Evolutionary conservation across 2,329 filamentous ascomycete genomes (phyloP).

Genomic region (Verticillium zaregamsianum): DNA sequence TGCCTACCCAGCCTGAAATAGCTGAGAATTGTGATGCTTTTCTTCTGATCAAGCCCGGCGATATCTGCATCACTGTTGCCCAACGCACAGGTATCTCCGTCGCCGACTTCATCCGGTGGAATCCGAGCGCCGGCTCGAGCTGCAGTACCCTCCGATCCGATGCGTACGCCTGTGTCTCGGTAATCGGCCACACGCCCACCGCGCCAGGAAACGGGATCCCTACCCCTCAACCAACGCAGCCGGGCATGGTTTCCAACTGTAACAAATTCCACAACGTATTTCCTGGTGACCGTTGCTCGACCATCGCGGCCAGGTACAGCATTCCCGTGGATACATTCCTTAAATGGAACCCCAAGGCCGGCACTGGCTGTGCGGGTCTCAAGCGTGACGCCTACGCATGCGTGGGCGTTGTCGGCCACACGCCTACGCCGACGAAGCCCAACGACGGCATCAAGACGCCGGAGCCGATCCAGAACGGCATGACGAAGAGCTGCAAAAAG

Average conservation of each 20-base stretch:
- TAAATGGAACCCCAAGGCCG: slow-evolving; percentile 9
- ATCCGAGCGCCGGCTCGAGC: slow-evolving; percentile 8
- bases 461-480: slow-evolving; percentile 8
- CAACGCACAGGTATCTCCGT: slow-evolving; percentile 15
- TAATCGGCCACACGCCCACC: slow-evolving; percentile 8
- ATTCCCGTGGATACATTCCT: slow-evolving; percentile 15
- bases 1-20: slow-evolving; percentile 22
- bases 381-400: slow-evolving; percentile 9
- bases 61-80: slow-evolving; percentile 20
- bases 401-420: slow-evolving; percentile 3
- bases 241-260: slow-evolving; percentile 7
- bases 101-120: slow-evolving; percentile 18
- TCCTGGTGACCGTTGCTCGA: slow-evolving; percentile 17
- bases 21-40: slow-evolving; percentile 23
- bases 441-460: slow-evolving; percentile 12
- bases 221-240: slow-evolving; percentile 10
- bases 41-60: slow-evolving; percentile 14
- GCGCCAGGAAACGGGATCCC: slow-evolving; percentile 5
- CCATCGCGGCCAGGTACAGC: slow-evolving; percentile 6
- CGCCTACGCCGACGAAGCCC: slow-evolving; percentile 8
- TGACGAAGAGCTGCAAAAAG: slow-evolving; percentile 13
- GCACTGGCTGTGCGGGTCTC: slow-evolving; percentile 5
- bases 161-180: slow-evolving; percentile 8
- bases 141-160: slow-evolving; percentile 14
- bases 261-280: slow-evolving; percentile 8